Evolutionary conservation across 202 grass and related monocot genomes (phyloP), one percentile per base, ranked within the genome.

Genomic region (Panicum virgatum): DNA sequence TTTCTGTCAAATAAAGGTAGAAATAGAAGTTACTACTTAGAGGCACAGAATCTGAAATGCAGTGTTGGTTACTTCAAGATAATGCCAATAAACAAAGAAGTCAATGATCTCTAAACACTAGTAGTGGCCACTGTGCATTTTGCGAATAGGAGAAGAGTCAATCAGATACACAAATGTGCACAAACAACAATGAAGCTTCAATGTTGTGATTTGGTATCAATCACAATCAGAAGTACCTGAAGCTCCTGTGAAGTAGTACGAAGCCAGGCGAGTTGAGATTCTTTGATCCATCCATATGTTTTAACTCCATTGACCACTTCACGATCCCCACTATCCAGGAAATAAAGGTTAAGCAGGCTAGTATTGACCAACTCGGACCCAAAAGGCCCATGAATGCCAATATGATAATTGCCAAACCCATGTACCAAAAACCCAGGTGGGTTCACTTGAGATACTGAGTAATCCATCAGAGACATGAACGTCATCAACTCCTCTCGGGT

Each of bases 231-330:
- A 30, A 54, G 59, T 91, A 94, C 96, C 93, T 96, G 87, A 80
- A 90, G 91, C 42, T 88, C 69, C 52, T 26, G 7, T 12, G 93
- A 99, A 73, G 81, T 92, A 73, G 67, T 69, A 69, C 22, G 89
- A 83, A 99, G 89, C 92, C 96, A 96, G 27, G 60, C 14, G 19
- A 92, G 83, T 44, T 99, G 96, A 76, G 93, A 96, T 75, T 96
- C 89, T 82, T 82, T 94, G 68, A 99, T 99, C 92, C 90, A 99
- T 81, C 90, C 92, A 75, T 96, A 99, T 68, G 89, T 99, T 86
- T 73, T 96, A 43, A 84, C 50, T 77, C 93, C 85, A 76, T 82
- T 78, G 3, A 94, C 87, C 23, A 93, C 78, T 77, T 90, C 93
- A 83, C 75, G 87, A 87, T 96, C 91, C 47, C 93, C 96, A 43